These are phyloP conservation scores for Anacardium occidentale DNA, from an alignment of 345 rosid genomes.

Conservation along the genomic window DNA sequence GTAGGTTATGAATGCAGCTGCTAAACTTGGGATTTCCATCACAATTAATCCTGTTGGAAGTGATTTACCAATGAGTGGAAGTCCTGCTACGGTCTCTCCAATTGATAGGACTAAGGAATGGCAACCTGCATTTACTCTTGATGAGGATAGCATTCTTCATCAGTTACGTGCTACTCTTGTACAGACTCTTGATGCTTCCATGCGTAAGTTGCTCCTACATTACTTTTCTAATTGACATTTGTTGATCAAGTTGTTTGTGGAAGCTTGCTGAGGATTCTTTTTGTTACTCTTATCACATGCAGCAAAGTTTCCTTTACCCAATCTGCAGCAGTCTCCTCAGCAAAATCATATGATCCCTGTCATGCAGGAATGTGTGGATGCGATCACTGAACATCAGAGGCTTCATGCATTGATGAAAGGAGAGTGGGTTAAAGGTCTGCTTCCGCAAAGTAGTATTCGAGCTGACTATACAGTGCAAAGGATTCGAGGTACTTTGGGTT, in stretches of 20 bases:
- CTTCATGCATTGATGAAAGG: slow-evolving; percentile 87
- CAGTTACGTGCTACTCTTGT: slow-evolving; percentile 75
- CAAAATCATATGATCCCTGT: slow-evolving; percentile 63
- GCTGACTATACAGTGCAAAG: slow-evolving; percentile 75
- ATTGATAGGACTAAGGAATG: slow-evolving; percentile 67
- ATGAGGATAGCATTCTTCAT: slow-evolving; percentile 84
- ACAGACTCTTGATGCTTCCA: slow-evolving; percentile 66
- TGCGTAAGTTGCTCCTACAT: slow-evolving; percentile 43
- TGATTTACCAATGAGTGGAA: slow-evolving; percentile 44
- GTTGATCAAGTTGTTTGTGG: neutral
- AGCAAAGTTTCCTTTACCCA: slow-evolving; percentile 58
- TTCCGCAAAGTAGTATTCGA: slow-evolving; percentile 70
- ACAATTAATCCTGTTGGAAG: slow-evolving; percentile 77
- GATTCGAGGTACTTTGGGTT: slow-evolving; percentile 54
- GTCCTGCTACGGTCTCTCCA: slow-evolving; percentile 46
- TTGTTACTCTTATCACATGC: slow-evolving; percentile 24
- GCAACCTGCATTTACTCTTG: slow-evolving; percentile 71
- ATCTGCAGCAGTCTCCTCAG: slow-evolving; percentile 55
- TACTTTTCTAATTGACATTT: neutral
- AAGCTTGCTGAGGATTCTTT: slow-evolving; percentile 6
- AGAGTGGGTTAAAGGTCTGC: slow-evolving; percentile 87
- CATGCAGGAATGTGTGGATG: slow-evolving; percentile 87
- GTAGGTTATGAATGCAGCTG: slow-evolving; percentile 84
- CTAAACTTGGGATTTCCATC: slow-evolving; percentile 66
- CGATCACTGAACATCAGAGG: slow-evolving; percentile 88